These are phyloP conservation scores for Phialocephala subalpina DNA, from an alignment of 2,329 filamentous ascomycete genomes.

Conservation along the genomic window DNA sequence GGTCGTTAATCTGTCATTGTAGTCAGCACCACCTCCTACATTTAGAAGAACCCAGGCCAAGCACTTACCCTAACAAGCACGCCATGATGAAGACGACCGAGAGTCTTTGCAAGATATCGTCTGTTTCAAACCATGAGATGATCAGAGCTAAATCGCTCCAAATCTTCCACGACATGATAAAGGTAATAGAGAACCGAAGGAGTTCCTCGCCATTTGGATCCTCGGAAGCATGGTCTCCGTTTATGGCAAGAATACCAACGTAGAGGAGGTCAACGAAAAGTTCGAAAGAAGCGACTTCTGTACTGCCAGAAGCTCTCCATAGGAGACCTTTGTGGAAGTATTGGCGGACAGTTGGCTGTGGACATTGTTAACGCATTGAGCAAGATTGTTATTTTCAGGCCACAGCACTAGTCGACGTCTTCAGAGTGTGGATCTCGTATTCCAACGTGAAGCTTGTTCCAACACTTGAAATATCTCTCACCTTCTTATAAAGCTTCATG, in stretches of 20 bases:
- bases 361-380: slow-evolving; percentile 20
- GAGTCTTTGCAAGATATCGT: slow-evolving; percentile 65
- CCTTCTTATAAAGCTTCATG: slow-evolving; percentile 63
- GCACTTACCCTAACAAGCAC: slow-evolving; percentile 61
- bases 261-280: slow-evolving; percentile 71
- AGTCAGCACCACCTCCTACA: background rate
- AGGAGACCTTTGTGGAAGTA: slow-evolving; percentile 72
- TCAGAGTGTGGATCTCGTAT: too few relatives aligned
- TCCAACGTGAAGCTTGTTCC: too few relatives aligned
- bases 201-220: slow-evolving; percentile 61
- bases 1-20: slow-evolving; percentile 58
- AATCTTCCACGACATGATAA: slow-evolving; percentile 66
- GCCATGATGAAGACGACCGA: slow-evolving; percentile 68
- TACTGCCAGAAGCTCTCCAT: slow-evolving; percentile 65
- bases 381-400: too few relatives aligned
- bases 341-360: slow-evolving; percentile 63
- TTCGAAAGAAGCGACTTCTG: slow-evolving; percentile 70
- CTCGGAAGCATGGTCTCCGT: slow-evolving; percentile 67
- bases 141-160: slow-evolving; percentile 66
- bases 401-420: too few relatives aligned
- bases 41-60: background rate
- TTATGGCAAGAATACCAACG: slow-evolving; percentile 64
- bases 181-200: slow-evolving; percentile 67
- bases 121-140: slow-evolving; percentile 67
- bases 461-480: slow-evolving; percentile 12